Percentiles rank a stretch among this genome's conserved stretches.
Conservation (phyloP, 192 early-diverging fungal species). For the Coemansia javaensis region DNA sequence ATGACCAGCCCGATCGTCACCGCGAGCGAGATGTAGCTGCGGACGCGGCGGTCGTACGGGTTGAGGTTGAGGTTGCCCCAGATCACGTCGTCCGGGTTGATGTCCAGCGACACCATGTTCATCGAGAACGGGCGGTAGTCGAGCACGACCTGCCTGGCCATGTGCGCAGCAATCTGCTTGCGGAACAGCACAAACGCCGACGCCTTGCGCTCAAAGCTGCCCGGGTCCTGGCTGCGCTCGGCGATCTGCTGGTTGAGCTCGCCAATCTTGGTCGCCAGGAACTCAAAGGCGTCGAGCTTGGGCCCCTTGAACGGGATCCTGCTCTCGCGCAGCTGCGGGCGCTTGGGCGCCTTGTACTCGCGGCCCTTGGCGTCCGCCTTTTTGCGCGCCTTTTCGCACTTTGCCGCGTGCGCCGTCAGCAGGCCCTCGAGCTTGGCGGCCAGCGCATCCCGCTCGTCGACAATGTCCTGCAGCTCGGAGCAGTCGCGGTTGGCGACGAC, state of each 20-base stretch:
- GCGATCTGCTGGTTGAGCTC: conserved; percentile 47
- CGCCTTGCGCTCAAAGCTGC: conserved; percentile 49
- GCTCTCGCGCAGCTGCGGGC: conserved; percentile 55
- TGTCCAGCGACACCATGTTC: conserved; percentile 62
- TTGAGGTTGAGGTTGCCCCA: conserved; percentile 79
- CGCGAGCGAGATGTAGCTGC: conserved; percentile 54
- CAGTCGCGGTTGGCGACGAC: conserved; percentile 67
- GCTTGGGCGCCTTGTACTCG: conserved; percentile 30
- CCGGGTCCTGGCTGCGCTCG: conserved; percentile 31
- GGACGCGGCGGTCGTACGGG: conserved; percentile 55
- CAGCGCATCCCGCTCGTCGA: conserved; percentile 54
- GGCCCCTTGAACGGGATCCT: conserved; percentile 52
- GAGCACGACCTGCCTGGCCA: conserved; percentile 68
- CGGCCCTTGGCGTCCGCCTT: conserved; percentile 34
- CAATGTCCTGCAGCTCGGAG: conserved; percentile 52
- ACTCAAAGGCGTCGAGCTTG: conserved; percentile 64
- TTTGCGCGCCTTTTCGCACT: conserved; percentile 42
- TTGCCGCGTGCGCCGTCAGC: conserved; percentile 53
- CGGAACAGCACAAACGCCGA: conserved; percentile 89
- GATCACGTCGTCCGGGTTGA: conserved; percentile 74
- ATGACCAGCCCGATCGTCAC: conserved; percentile 60
- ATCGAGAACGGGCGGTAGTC: conserved; percentile 65
- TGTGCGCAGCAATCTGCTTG: conserved; percentile 73
- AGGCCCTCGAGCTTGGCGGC: conserved; percentile 55
- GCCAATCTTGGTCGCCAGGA: conserved; percentile 31